Evolutionary conservation across 768 basidiomycete genomes (phyloP).

Genomic region (Boletus subparvulus): DNA sequence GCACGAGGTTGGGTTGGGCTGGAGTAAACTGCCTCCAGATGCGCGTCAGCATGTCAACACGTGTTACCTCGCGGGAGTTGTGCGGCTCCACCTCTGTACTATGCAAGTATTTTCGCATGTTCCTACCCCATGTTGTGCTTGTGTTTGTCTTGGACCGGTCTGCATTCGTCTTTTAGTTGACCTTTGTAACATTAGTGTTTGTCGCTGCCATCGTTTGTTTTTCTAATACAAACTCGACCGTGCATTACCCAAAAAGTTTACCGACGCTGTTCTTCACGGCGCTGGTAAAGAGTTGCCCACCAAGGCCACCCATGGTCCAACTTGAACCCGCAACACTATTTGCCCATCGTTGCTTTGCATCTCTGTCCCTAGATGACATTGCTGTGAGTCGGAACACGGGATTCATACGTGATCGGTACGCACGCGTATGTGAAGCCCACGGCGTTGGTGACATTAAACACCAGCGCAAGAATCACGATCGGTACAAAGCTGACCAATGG

Average conservation of each 20-base stretch:
- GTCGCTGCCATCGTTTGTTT: constrained; percentile 9
- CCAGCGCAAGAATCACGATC: constrained; percentile 88
- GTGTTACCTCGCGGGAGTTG: constrained; percentile 8
- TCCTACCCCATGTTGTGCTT: constrained; percentile 24
- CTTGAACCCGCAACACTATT: constrained; percentile 64
- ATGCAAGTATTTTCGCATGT: constrained; percentile 24
- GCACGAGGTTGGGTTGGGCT: constrained; percentile 76
- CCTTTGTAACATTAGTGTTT: constrained; percentile 31
- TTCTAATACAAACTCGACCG: neutral
- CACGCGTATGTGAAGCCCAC: constrained; percentile 96
- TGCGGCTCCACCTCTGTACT: constrained; percentile 13
- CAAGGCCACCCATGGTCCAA: constrained; percentile 78
- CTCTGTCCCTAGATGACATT: constrained; percentile 63
- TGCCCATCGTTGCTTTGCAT: constrained; percentile 92
- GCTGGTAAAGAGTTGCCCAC: constrained; percentile 80
- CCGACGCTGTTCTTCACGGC: constrained; percentile 82
- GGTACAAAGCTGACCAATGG: constrained; percentile 73
- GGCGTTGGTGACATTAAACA: constrained; percentile 96
- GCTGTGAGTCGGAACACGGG: constrained; percentile 10
- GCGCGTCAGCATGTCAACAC: constrained; percentile 5
- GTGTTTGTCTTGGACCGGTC: constrained; percentile 26
- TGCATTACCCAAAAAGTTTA: constrained; percentile 59
- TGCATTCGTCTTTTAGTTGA: constrained; percentile 7
- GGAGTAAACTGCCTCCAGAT: constrained; percentile 30
- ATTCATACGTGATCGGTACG: constrained; percentile 29